Conservation (phyloP, 2,329 filamentous ascomycete genomes). For the Pyrenochaeta sp. region DNA sequence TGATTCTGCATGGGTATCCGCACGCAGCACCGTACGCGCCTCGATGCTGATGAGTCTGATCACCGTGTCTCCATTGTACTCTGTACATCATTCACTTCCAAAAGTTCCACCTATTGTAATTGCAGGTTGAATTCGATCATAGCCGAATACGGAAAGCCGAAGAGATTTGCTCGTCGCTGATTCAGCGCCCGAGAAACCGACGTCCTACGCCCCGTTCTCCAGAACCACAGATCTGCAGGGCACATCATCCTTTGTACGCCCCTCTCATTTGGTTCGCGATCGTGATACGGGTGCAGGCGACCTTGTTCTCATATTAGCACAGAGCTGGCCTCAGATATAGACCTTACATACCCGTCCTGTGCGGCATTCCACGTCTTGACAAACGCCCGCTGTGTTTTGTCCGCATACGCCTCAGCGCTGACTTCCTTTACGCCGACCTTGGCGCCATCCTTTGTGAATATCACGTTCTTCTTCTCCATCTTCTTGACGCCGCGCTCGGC, state of each 20-base stretch:
- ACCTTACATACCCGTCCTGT: slow-evolving; percentile 25
- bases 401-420: slow-evolving; percentile 73
- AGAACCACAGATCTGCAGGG: neutral
- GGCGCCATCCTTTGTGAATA: slow-evolving; percentile 77
- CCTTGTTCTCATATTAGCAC: slow-evolving; percentile 2
- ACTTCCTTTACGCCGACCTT: slow-evolving; percentile 75
- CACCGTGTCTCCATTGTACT: too few species aligned
- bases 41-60: too few species aligned
- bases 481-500: slow-evolving; percentile 69
- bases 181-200: neutral
- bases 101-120: too few species aligned
- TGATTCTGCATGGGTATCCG: too few species aligned
- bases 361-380: slow-evolving; percentile 60
- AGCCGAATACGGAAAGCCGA: neutral
- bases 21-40: too few species aligned
- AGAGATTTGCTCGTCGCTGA: neutral
- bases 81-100: too few species aligned
- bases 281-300: neutral
- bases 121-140: too few species aligned
- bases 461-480: slow-evolving; percentile 78
- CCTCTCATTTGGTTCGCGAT: slow-evolving; percentile 3
- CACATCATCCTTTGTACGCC: neutral
- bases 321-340: neutral
- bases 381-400: slow-evolving; percentile 70
- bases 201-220: neutral